phyloP scores from a whole-genome alignment of 176 grass and related monocot species.

The Metroxylon sagu region DNA sequence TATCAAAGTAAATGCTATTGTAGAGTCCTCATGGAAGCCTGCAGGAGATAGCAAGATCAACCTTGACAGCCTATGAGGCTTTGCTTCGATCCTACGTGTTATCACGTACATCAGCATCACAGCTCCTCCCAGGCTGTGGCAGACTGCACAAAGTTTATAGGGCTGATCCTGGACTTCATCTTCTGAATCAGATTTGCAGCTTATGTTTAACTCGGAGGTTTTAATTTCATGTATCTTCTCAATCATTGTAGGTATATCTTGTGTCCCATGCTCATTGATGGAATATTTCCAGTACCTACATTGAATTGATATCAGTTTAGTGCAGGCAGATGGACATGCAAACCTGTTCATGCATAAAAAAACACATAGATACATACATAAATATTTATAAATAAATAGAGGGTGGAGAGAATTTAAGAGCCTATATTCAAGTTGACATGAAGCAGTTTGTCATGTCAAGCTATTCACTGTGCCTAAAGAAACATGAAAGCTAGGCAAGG shows the following conservation, averaged over 20 bases:
- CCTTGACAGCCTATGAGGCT: slow-evolving; percentile 68
- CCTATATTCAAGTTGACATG: too few relatives aligned
- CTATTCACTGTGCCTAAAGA: too few relatives aligned
- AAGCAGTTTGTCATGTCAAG: too few relatives aligned
- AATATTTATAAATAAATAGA: too few relatives aligned
- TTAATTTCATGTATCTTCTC: slow-evolving; percentile 95
- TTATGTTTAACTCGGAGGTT: slow-evolving; percentile 52
- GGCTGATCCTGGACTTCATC: slow-evolving; percentile 30
- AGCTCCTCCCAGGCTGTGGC: slow-evolving; percentile 87
- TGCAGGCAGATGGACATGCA: too few relatives aligned
- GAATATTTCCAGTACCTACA: slow-evolving; percentile 94
- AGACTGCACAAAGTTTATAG: slow-evolving; percentile 77
- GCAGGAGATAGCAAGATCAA: slow-evolving; percentile 85
- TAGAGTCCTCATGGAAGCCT: slow-evolving; percentile 85
- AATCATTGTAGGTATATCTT: slow-evolving; percentile 82
- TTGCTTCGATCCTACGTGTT: slow-evolving; percentile 53
- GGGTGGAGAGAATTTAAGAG: too few relatives aligned
- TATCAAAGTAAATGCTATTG: slow-evolving; percentile 56
- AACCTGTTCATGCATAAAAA: too few relatives aligned
- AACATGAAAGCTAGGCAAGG: too few relatives aligned
- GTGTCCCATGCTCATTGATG: slow-evolving; percentile 89
- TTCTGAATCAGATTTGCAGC: slow-evolving; percentile 2
- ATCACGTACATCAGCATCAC: slow-evolving; percentile 93
- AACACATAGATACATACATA: too few relatives aligned
- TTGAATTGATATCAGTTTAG: slow-evolving; percentile 1